These are phyloP conservation scores for Colletotrichum truncatum DNA, from an alignment of 2,329 filamentous ascomycete genomes.

Conservation along the genomic window DNA sequence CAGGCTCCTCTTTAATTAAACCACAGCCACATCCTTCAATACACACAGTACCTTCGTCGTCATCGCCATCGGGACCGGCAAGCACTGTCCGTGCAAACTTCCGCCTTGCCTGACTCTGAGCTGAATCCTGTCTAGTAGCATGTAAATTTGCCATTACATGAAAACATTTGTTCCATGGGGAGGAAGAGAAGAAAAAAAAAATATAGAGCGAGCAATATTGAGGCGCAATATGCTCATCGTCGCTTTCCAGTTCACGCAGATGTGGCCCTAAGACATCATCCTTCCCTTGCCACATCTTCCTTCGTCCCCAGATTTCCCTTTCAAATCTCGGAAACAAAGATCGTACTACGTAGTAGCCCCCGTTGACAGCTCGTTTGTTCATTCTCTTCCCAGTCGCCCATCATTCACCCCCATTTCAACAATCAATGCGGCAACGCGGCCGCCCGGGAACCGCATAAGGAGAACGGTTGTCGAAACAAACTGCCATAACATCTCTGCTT, in stretches of 20 bases:
- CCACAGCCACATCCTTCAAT: slow-evolving; percentile 23
- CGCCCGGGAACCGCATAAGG: slow-evolving; percentile 9
- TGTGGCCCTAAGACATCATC: too few relatives aligned
- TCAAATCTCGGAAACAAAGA: not conserved
- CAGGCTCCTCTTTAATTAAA: slow-evolving; percentile 17
- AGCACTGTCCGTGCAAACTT: not conserved
- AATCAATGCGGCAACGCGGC: not conserved
- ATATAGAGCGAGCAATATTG: not conserved
- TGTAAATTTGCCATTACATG: too few relatives aligned
- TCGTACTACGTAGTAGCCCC: not conserved
- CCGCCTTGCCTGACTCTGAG: not conserved
- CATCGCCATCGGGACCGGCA: not conserved
- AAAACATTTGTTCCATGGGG: too few relatives aligned
- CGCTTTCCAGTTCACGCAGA: too few relatives aligned
- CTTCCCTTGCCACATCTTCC: not conserved
- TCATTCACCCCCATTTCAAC: not conserved
- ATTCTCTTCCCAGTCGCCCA: not conserved
- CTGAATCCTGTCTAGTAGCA: not conserved
- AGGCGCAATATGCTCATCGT: too few relatives aligned
- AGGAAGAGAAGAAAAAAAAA: too few relatives aligned
- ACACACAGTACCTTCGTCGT: not conserved
- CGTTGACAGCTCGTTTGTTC: slow-evolving; percentile 9
- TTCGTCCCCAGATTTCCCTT: not conserved
- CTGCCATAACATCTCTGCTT: slow-evolving; percentile 7
- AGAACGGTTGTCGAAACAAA: slow-evolving; percentile 27